phyloP scores from a whole-genome alignment of 305 asterid genomes.

The Rubia occidens region DNA sequence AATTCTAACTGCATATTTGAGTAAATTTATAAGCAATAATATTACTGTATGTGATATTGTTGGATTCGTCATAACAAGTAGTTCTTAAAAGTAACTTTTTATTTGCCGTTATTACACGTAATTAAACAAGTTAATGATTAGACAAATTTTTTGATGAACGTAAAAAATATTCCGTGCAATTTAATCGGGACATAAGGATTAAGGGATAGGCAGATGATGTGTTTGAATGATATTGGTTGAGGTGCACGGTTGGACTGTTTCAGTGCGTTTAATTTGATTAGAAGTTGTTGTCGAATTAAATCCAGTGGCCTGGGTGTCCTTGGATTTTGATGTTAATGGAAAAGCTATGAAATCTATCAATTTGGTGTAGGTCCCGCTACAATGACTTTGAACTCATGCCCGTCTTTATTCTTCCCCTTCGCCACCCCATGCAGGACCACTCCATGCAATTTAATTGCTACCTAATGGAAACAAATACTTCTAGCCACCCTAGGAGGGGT shows the following conservation, averaged over 20 bases:
- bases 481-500: no score
- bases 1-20: no score
- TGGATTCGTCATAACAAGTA: no score
- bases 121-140: no score
- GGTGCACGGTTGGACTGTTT: slow-evolving; percentile 12
- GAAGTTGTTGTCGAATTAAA: slow-evolving; percentile 9
- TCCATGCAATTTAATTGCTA: neutral
- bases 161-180: no score
- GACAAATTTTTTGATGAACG: no score
- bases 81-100: no score
- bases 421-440: slow-evolving; percentile 8
- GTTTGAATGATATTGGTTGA: neutral
- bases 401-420: slow-evolving; percentile 18
- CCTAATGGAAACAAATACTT: neutral
- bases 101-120: no score
- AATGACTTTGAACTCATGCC: slow-evolving; percentile 32
- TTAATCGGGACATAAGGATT: no score
- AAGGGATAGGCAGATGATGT: no score
- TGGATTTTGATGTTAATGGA: slow-evolving; percentile 11
- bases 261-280: neutral
- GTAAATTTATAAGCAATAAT: no score
- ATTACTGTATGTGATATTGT: no score
- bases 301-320: slow-evolving; percentile 5
- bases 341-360: slow-evolving; percentile 14
- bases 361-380: slow-evolving; percentile 23